A percentile compares a stretch with the other conserved stretches of the same genome.
These are phyloP conservation scores for Phytophthora quininea DNA, from an alignment of 352 stramenopile genomes.

Conservation along the genomic window DNA sequence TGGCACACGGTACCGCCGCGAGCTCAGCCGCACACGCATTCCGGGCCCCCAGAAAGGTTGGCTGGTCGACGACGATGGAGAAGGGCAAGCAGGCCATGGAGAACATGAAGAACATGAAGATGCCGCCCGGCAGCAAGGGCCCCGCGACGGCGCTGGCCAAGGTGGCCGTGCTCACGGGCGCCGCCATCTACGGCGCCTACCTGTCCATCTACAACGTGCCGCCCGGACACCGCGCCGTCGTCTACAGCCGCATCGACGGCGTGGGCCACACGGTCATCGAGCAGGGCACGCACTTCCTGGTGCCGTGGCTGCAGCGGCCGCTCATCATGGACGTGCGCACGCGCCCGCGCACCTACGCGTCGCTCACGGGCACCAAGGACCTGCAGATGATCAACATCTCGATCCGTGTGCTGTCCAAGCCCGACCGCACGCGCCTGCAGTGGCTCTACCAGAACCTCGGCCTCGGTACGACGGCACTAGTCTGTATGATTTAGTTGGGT, in stretches of 20 bases:
- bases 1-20: too few relatives aligned
- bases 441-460: slow-evolving; percentile 97
- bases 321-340: slow-evolving; percentile 96
- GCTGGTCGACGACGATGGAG: slow-evolving; percentile 49
- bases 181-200: slow-evolving; percentile 79
- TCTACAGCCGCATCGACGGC: slow-evolving; percentile 91
- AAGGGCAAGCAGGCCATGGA: slow-evolving; percentile 88
- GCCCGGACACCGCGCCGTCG: slow-evolving; percentile 86
- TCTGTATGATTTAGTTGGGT: too few relatives aligned
- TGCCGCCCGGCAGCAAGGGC: slow-evolving; percentile 68
- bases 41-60: too few relatives aligned
- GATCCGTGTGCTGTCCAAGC: slow-evolving; percentile 98
- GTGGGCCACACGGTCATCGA: slow-evolving; percentile 80
- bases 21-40: neutral
- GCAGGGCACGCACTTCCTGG: slow-evolving; percentile 96
- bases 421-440: slow-evolving; percentile 92
- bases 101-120: slow-evolving; percentile 92
- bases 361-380: slow-evolving; percentile 95
- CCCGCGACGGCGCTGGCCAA: slow-evolving; percentile 66
- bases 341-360: slow-evolving; percentile 93
- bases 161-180: slow-evolving; percentile 64
- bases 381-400: slow-evolving; percentile 99
- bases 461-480: slow-evolving; percentile 51
- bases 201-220: slow-evolving; percentile 90
- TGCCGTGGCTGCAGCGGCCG: slow-evolving; percentile 98